Evolutionary conservation across 345 rosid genomes (phyloP), one percentile per base, ranked within the genome.

Genomic region (Camelina sativa): DNA sequence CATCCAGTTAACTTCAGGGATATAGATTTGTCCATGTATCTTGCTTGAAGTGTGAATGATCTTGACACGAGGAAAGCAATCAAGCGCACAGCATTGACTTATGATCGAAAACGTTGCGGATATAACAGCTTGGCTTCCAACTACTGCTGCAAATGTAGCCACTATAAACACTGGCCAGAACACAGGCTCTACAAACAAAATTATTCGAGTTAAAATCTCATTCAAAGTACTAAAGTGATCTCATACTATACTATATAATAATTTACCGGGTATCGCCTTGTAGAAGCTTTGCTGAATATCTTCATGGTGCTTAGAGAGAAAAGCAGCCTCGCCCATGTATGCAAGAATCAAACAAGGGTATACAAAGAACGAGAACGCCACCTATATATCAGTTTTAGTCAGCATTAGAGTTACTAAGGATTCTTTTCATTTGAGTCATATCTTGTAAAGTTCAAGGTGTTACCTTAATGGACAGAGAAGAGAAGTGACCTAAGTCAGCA

Each of bases 291-390:
- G 80, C 66, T 90, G 86, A 66, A 86, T 82, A 17, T 86, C 87
- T 75, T 87, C 90, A 75, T 85, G 86, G 62, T 94, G 85, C 61
- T 84, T 86, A 17, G 98, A 88, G 67, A 91, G 85, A 65, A 83
- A 91, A 6, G 98, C 97, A 53, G 96, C 96, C 80, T 91, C 91
- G 0, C 98, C 98, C 98, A 88, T 90, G 69, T 94, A 94, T 7
- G 96, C 96, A 63, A 94, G 88, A 73, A 91, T 79, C 74, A 94
- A 80, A 79, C 88, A 94, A 1, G 98, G 98, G 72, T 89, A 91
- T 53, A 91, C 92, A 55, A 89, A 72, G 71, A 83, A 78, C 15
- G 87, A 76, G 77, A 89, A 94, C 35, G 97, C 96, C 73, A 86
- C 86, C 98, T 87, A 81, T 1, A 56, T 61, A 23, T 46, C 53